Conservation (phyloP, 2,329 filamentous ascomycete genomes). For the Venturia aucupariae region DNA sequence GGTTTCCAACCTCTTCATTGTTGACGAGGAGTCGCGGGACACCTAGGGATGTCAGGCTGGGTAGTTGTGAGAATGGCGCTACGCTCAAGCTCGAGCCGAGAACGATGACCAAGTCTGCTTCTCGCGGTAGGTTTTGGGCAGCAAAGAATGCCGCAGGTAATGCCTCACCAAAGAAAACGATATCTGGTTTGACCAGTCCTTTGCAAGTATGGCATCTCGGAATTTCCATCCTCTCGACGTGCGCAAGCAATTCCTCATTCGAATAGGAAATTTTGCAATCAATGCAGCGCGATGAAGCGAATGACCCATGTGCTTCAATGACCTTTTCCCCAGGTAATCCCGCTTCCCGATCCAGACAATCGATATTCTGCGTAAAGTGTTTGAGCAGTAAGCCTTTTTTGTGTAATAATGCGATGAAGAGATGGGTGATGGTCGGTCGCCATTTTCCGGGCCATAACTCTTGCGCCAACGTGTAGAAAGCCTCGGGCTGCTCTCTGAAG, state of each 20-base stretch:
- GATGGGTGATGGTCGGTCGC: constrained; percentile 80
- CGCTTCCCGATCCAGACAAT: constrained; percentile 81
- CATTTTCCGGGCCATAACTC: constrained; percentile 90
- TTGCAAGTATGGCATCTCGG: constrained; percentile 62
- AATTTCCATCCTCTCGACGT: constrained; percentile 58
- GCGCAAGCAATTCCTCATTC: constrained; percentile 61
- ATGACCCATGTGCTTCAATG: constrained; percentile 91
- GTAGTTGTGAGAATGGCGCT: constrained; percentile 79
- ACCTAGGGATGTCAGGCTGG: constrained; percentile 49
- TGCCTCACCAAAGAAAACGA: constrained; percentile 84
- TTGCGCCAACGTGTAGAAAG: constrained; percentile 86
- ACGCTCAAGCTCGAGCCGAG: constrained; percentile 85
- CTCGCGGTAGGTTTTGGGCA: constrained; percentile 44
- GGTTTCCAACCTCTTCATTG: constrained; percentile 66
- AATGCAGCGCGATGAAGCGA: constrained; percentile 83
- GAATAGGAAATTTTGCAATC: constrained; percentile 71
- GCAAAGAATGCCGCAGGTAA: constrained; percentile 58
- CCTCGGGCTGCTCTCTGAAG: constrained; percentile 73
- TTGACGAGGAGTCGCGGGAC: constrained; percentile 82
- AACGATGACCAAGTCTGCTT: constrained; percentile 71
- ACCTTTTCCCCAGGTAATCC: constrained; percentile 75
- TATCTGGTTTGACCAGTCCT: constrained; percentile 85
- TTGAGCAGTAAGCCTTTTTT: constrained; percentile 70
- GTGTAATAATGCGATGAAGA: constrained; percentile 75
- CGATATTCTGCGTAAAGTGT: constrained; percentile 96